A percentile compares a stretch with the other conserved stretches of the same genome.
Evolutionary conservation across 2,329 filamentous ascomycete species (phyloP).

Genomic region (Penicillium nordicum): DNA sequence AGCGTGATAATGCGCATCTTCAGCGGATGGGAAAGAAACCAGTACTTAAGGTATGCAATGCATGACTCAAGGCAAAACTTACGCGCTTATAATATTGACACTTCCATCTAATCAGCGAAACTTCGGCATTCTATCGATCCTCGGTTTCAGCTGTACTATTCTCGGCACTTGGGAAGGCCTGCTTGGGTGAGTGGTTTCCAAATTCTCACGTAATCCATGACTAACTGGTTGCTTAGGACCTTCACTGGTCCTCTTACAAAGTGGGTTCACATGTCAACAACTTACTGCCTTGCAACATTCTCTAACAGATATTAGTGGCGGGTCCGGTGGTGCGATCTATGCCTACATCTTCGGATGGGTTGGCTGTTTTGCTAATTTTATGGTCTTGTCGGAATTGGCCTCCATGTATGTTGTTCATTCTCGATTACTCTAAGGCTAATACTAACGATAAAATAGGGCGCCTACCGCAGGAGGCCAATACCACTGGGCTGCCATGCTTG

Average conservation of each 20-base stretch:
- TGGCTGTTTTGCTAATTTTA: constrained; percentile 19
- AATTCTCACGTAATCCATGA: neutral
- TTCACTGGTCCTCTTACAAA: constrained; percentile 8
- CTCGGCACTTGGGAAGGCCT: constrained; percentile 41
- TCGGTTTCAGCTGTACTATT: constrained; percentile 40
- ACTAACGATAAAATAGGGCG: constrained; percentile 11
- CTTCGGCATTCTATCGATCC: constrained; percentile 39
- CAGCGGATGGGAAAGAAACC: constrained; percentile 9
- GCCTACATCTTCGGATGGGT: constrained; percentile 30
- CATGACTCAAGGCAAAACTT: neutral
- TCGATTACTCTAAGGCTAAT: neutral
- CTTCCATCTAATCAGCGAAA: constrained; percentile 29
- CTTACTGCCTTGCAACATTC: neutral
- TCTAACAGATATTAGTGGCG: constrained; percentile 20
- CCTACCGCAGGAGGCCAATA: constrained; percentile 37
- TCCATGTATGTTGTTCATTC: constrained; percentile 23
- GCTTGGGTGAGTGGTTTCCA: constrained; percentile 27
- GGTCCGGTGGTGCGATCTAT: constrained; percentile 28
- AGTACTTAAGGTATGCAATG: neutral
- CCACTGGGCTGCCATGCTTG: constrained; percentile 41
- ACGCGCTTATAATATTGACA: neutral
- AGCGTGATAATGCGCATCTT: constrained; percentile 1
- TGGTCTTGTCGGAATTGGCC: constrained; percentile 27
- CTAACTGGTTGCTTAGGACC: neutral
- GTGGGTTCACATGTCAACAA: constrained; percentile 4